These are phyloP conservation scores for Anisodus tanguticus DNA, from an alignment of 257 asterid species.

Conservation along the genomic window DNA sequence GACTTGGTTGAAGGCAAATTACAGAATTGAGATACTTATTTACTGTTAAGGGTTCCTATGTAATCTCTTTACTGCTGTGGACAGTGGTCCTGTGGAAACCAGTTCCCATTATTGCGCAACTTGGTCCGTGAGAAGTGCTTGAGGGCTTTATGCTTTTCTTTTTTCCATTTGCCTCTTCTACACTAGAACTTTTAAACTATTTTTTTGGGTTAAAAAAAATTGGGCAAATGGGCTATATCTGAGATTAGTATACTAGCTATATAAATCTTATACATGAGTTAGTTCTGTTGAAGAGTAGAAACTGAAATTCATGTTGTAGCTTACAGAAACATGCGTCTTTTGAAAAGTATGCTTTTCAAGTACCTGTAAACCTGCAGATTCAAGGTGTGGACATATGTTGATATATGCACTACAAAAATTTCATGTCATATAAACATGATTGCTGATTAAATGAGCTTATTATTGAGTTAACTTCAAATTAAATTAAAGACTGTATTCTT, in stretches of 20 bases:
- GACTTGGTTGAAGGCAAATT: conserved; percentile 17
- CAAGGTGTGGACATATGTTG: not conserved
- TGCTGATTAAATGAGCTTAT: conserved; percentile 7
- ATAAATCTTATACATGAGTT: not conserved
- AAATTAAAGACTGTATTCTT: conserved; percentile 6
- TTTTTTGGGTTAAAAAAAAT: not conserved
- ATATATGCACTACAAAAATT: conserved; percentile 23
- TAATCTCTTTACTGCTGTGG: not conserved
- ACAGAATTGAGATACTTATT: not conserved
- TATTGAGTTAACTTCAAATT: conserved; percentile 27
- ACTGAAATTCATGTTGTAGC: not conserved
- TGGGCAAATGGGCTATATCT: not conserved
- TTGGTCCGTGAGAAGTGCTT: not conserved
- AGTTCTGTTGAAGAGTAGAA: not conserved
- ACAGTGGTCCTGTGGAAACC: not conserved
- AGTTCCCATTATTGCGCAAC: not conserved
- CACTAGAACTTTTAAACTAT: not conserved
- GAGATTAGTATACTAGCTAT: not conserved
- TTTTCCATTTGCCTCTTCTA: not conserved
- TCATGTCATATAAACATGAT: conserved; percentile 2
- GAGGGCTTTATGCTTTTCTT: not conserved
- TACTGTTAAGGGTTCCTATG: not conserved
- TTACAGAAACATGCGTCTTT: conserved; percentile 8
- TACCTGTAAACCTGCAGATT: not conserved
- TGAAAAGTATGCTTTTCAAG: not conserved